Conservation (phyloP, 345 rosid species). For the Diplotaxis tenuifolia region DNA sequence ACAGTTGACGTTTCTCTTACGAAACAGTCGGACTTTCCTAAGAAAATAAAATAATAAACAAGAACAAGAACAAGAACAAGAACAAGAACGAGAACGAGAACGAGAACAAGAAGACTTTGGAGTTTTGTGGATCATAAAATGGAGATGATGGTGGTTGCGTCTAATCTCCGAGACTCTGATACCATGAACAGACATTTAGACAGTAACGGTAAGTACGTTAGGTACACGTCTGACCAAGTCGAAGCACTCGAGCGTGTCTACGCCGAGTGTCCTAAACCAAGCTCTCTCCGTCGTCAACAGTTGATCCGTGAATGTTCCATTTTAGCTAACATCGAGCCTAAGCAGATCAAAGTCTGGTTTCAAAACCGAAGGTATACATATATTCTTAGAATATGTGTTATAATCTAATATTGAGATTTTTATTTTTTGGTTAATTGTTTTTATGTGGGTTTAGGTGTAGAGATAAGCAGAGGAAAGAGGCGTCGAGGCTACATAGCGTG, state of each 20-base stretch:
- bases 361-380: slow-evolving; percentile 99
- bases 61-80: background rate
- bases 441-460: slow-evolving; percentile 87
- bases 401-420: too few relatives aligned
- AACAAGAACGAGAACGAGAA: background rate
- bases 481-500: slow-evolving; percentile 93
- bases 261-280: slow-evolving; percentile 95
- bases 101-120: slow-evolving; percentile 22
- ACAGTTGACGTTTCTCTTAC: slow-evolving; percentile 33
- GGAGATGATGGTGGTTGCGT: slow-evolving; percentile 96
- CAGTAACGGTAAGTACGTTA: slow-evolving; percentile 75
- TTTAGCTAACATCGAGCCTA: slow-evolving; percentile 89
- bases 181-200: slow-evolving; percentile 77
- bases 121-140: slow-evolving; percentile 24
- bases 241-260: slow-evolving; percentile 39
- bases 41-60: slow-evolving; percentile 32
- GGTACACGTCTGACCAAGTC: slow-evolving; percentile 39
- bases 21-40: slow-evolving; percentile 46
- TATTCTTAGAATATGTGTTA: too few relatives aligned
- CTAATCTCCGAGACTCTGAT: slow-evolving; percentile 69
- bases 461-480: slow-evolving; percentile 98
- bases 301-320: slow-evolving; percentile 94
- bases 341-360: slow-evolving; percentile 99
- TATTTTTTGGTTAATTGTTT: too few relatives aligned
- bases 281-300: slow-evolving; percentile 89